These are phyloP conservation scores for Macrophomina tecta DNA, from an alignment of 2,329 filamentous ascomycete species.

Conservation along the genomic window DNA sequence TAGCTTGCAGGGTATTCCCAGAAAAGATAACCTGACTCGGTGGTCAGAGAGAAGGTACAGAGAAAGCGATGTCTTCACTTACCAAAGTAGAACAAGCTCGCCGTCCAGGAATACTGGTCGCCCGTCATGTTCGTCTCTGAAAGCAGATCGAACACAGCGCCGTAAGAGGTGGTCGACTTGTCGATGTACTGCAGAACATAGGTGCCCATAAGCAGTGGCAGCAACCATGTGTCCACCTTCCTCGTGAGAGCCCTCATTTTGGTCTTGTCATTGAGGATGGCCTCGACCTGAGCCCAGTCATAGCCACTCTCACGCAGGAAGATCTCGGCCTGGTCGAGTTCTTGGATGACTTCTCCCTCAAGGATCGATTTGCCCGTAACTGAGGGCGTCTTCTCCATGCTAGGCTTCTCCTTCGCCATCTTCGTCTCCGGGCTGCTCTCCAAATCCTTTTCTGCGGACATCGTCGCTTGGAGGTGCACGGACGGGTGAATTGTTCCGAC, in stretches of 20 bases:
- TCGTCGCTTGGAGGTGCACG: background rate
- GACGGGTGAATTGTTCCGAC: background rate
- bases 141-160: constrained; percentile 63
- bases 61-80: constrained; percentile 35
- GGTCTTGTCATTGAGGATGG: constrained; percentile 52
- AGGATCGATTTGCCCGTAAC: constrained; percentile 32
- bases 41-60: constrained; percentile 36
- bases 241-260: constrained; percentile 44
- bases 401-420: constrained; percentile 16
- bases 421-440: constrained; percentile 13
- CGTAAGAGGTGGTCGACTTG: constrained; percentile 61
- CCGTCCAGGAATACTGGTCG: constrained; percentile 61
- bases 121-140: constrained; percentile 54
- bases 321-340: constrained; percentile 56
- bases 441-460: constrained; percentile 17
- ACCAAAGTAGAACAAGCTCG: constrained; percentile 63
- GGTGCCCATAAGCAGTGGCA: constrained; percentile 59
- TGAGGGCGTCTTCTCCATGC: constrained; percentile 26
- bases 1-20: constrained; percentile 35
- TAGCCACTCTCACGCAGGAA: constrained; percentile 59
- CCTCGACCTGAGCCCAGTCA: constrained; percentile 49
- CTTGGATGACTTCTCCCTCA: constrained; percentile 39
- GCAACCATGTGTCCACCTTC: constrained; percentile 57
- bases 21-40: constrained; percentile 31
- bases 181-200: constrained; percentile 61